Conservation (phyloP, 352 stramenopile species). For the Blastocystis sp. region DNA sequence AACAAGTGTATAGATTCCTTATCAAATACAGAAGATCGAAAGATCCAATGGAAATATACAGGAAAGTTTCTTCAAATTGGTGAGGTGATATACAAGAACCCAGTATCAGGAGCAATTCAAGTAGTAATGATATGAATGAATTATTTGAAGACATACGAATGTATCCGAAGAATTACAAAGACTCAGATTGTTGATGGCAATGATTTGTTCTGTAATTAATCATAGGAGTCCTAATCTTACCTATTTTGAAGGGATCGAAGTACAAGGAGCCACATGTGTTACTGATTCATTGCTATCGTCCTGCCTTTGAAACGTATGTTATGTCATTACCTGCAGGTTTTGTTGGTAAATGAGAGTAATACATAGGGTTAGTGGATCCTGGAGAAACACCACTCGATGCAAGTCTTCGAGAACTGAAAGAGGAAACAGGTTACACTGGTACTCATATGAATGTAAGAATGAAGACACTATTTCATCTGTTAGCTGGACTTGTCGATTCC, state of each 20-base stretch:
- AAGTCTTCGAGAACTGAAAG: constrained; percentile 22
- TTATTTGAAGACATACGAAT: constrained; percentile 21
- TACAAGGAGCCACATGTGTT: constrained; percentile 49
- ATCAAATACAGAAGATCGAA: not conserved
- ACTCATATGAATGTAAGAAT: not conserved
- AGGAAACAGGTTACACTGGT: constrained; percentile 45
- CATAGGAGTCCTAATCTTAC: constrained; percentile 22
- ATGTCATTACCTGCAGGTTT: constrained; percentile 20
- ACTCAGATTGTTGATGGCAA: constrained; percentile 41
- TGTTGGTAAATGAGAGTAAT: not conserved
- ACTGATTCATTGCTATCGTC: not conserved
- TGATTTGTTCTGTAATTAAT: not conserved
- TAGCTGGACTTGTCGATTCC: constrained; percentile 1
- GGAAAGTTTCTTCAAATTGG: constrained; percentile 33
- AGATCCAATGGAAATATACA: constrained; percentile 40
- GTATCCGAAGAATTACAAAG: constrained; percentile 34
- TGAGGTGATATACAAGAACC: constrained; percentile 1
- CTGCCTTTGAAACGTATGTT: constrained; percentile 12
- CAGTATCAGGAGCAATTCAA: not conserved
- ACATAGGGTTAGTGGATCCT: constrained; percentile 19
- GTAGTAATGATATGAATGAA: not conserved
- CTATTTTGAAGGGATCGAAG: constrained; percentile 21
- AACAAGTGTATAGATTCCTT: not conserved
- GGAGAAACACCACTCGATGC: not conserved
- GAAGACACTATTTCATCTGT: not conserved